phyloP scores from a whole-genome alignment of 352 stramenopile species.

The Phytophthora europaea region DNA sequence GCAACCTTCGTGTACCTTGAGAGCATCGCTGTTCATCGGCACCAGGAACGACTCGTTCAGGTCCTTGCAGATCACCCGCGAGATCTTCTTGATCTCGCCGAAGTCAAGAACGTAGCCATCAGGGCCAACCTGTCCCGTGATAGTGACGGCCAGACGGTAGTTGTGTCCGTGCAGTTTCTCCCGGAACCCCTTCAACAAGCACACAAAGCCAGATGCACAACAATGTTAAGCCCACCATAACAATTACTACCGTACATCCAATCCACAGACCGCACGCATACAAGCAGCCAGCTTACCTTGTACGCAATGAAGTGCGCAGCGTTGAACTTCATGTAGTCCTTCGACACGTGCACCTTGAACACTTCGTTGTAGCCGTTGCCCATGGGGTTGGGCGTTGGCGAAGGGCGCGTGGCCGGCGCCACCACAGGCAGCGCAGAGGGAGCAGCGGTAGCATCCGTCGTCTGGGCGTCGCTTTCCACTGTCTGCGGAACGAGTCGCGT shows the following conservation, averaged over 20 bases:
- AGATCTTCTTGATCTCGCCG: conserved; percentile 97
- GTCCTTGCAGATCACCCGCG: conserved; percentile 95
- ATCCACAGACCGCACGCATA: neutral
- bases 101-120: conserved; percentile 99
- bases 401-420: conserved; percentile 4
- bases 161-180: conserved; percentile 99
- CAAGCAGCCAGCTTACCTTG: conserved; percentile 51
- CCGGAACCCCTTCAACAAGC: conserved; percentile 89
- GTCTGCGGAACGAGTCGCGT: neutral
- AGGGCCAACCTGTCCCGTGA: conserved; percentile 83
- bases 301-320: conserved; percentile 92
- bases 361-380: conserved; percentile 66
- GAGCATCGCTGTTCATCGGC: conserved; percentile 94
- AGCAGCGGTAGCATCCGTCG: neutral
- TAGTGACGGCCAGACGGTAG: conserved; percentile 95
- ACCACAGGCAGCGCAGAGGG: conserved; percentile 3
- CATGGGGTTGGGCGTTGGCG: conserved; percentile 32
- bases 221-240: conserved; percentile 1
- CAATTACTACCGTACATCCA: conserved; percentile 5
- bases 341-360: conserved; percentile 91
- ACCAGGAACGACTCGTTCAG: conserved; percentile 98
- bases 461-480: neutral
- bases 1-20: conserved; percentile 69
- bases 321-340: conserved; percentile 95
- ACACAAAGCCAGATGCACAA: neutral